Evolutionary conservation across 2,329 filamentous ascomycete genomes (phyloP).

Genomic region (Penicillium sp.): DNA sequence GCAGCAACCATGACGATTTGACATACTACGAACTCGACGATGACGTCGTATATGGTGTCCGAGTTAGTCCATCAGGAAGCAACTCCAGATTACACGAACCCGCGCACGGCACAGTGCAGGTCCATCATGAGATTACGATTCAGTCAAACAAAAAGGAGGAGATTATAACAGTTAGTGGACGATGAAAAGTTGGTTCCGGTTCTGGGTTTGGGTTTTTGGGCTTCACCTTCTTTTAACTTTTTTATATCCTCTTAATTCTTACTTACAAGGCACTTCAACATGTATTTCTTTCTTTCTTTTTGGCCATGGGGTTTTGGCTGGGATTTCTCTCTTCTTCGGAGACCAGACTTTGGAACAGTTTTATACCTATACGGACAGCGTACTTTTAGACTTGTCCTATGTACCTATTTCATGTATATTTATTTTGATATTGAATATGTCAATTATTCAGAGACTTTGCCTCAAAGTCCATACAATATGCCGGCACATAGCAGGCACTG

Average conservation of each 20-base stretch:
- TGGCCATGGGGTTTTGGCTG: too few relatives aligned
- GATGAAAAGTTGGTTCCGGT: background rate
- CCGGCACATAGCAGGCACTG: too few relatives aligned
- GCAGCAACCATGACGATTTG: constrained; percentile 6
- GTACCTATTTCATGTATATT: background rate
- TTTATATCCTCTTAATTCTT: background rate
- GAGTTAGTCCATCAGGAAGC: constrained; percentile 12
- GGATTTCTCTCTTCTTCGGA: too few relatives aligned
- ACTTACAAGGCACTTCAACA: background rate
- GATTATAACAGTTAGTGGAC: constrained; percentile 3
- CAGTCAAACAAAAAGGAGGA: constrained; percentile 14
- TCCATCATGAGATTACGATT: constrained; percentile 15
- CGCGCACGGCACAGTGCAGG: constrained; percentile 13
- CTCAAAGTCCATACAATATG: too few relatives aligned
- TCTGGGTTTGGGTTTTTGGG: background rate
- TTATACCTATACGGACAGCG: background rate
- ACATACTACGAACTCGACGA: constrained; percentile 14
- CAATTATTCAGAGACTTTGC: background rate
- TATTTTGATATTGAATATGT: background rate
- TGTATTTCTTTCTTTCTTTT: background rate
- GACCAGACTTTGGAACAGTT: background rate
- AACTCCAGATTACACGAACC: constrained; percentile 15
- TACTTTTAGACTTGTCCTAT: background rate
- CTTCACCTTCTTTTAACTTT: background rate
- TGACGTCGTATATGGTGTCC: constrained; percentile 12